Percentiles rank a stretch among this genome's conserved stretches.
Evolutionary conservation across 257 asterid genomes (phyloP).

Genomic region (Solanum stenotomum): DNA sequence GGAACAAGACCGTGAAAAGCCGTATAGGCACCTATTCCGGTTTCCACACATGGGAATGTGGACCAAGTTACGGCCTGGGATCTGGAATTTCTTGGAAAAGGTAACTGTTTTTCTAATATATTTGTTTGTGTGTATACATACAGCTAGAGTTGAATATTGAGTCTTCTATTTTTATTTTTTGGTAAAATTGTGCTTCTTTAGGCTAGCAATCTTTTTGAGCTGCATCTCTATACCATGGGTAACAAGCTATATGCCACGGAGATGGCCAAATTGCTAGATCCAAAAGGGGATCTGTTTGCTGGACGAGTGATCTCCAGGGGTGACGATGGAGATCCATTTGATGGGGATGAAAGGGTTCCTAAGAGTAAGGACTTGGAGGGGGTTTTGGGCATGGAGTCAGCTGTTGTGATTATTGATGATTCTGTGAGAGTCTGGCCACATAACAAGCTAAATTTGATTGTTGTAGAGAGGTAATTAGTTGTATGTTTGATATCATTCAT

Average conservation of each 20-base stretch:
- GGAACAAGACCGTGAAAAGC: constrained; percentile 85
- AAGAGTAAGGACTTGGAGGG: constrained; percentile 93
- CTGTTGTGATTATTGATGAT: constrained; percentile 86
- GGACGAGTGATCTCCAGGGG: constrained; percentile 95
- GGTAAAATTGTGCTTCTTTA: constrained; percentile 16
- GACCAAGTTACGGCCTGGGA: constrained; percentile 98
- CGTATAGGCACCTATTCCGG: constrained; percentile 72
- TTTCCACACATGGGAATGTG: constrained; percentile 99
- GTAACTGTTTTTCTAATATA: constrained; percentile 17
- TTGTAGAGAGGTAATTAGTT: constrained; percentile 75
- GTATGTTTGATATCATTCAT: not conserved
- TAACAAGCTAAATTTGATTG: constrained; percentile 76
- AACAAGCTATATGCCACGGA: constrained; percentile 95
- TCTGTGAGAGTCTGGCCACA: constrained; percentile 97
- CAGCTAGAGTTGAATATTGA: not conserved
- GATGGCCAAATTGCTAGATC: constrained; percentile 99
- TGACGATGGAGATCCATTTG: constrained; percentile 77
- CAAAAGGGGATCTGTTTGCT: constrained; percentile 86
- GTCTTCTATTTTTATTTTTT: not conserved
- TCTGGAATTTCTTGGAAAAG: constrained; percentile 98
- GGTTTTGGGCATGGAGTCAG: constrained; percentile 93
- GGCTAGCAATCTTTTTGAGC: constrained; percentile 85
- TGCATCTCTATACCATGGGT: constrained; percentile 98
- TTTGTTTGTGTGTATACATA: not conserved
- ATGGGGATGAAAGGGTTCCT: constrained; percentile 80